Evolutionary conservation across 495 filamentous ascomycete genomes (phyloP), one percentile per base, ranked within the genome.

Genomic region (Cercophora newfieldiana): DNA sequence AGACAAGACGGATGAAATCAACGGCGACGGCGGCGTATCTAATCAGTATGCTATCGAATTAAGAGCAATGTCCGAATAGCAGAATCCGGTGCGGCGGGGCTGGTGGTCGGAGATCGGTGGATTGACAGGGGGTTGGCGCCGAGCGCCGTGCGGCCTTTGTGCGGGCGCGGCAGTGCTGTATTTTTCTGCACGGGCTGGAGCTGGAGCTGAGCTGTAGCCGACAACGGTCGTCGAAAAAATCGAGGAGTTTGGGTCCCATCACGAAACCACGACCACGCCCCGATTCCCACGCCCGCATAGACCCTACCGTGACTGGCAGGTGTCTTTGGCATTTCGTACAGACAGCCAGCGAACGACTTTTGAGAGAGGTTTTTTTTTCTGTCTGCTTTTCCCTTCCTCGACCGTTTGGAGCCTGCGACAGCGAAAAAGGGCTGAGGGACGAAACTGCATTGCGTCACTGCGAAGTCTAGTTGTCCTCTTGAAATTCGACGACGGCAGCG

Each of bases 141-240:
- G 64, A 60, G 57, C 26, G 37, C 37, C 37, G 37, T 44, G 37
- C 64, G 54, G 56, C 25, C 29, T 7, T 24, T 51, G 29, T 26
- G 64, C 49, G 22, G 61, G n/a, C 55, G 30, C 25, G 60, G 24
- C 61, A 31, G 7, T 26, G 14, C 28, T 24, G 37, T 44, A 55
- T 63, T 63, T 63, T 53, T 50, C 24, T 29, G 29, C 28, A 55
- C 10, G 61, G 37, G 65, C 58, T 61, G 59, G 64, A 60, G 69
- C 37, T 6, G n/a, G n/a, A n/a, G n/a, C 18, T 44, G 12, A 16
- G 37, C 10, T 14, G 37, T 44, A 44, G 37, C 69, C 69, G 69
- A 71, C 66, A 63, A 71, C 69, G 69, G 69, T 62, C 63, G 44
- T 22, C 26, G 55, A 65, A 69, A 68, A 69, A 57, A 62, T 59